Percentiles rank a stretch among this genome's conserved stretches.
These are phyloP conservation scores for Claviceps purpurea DNA, from an alignment of 2,329 filamentous ascomycete species.

Conservation along the genomic window DNA sequence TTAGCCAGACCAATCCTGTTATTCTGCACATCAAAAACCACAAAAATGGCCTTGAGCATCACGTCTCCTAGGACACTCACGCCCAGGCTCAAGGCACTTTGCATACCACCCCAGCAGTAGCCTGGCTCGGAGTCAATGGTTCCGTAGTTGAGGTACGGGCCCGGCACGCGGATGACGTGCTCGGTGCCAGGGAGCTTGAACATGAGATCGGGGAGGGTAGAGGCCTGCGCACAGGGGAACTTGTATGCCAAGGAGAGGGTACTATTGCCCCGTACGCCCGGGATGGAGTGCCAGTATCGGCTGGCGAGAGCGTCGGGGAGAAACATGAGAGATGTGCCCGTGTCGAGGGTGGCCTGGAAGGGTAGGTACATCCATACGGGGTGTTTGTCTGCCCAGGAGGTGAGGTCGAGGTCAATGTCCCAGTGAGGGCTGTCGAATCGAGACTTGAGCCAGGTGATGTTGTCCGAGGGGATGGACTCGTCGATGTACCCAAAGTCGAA, in stretches of 20 bases:
- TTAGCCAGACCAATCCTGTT: constrained; percentile 29
- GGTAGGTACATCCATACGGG: constrained; percentile 33
- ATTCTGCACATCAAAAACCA: constrained; percentile 49
- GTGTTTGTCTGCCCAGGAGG: constrained; percentile 28
- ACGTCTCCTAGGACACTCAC: constrained; percentile 64
- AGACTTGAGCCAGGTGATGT: constrained; percentile 29
- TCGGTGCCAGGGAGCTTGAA: constrained; percentile 38
- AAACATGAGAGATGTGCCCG: constrained; percentile 54
- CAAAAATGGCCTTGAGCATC: constrained; percentile 66
- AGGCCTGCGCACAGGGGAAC: constrained; percentile 41
- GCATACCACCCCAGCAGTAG: constrained; percentile 65
- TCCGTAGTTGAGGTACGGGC: constrained; percentile 42
- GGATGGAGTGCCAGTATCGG: constrained; percentile 45
- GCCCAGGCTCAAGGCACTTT: constrained; percentile 32
- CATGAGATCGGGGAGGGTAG: constrained; percentile 42
- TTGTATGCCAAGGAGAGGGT: constrained; percentile 40
- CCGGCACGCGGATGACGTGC: constrained; percentile 39
- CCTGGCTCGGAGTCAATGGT: constrained; percentile 32
- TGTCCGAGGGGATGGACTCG: constrained; percentile 21
- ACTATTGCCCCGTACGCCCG: constrained; percentile 26
- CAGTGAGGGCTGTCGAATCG: constrained; percentile 22
- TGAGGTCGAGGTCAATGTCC: constrained; percentile 37
- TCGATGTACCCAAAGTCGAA: constrained; percentile 41
- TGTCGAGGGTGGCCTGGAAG: constrained; percentile 49
- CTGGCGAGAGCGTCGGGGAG: constrained; percentile 40